These are phyloP conservation scores for Kodamaea fukazawae DNA, from an alignment of 805 yeast species.

Conservation along the genomic window DNA sequence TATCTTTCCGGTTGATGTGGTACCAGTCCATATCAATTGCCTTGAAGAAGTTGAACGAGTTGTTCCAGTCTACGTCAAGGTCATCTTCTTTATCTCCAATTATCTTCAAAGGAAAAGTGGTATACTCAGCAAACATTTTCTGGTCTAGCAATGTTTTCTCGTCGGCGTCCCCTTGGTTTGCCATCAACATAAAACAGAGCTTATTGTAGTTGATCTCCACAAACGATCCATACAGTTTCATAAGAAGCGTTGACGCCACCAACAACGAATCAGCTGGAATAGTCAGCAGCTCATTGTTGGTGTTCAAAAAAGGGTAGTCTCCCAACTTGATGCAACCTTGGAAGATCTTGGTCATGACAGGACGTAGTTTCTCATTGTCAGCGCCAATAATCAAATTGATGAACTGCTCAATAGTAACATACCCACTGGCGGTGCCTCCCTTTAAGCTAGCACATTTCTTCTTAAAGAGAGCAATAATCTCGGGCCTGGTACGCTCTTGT, in stretches of 20 bases:
- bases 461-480: slow-evolving; percentile 20
- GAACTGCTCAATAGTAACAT: slow-evolving; percentile 16
- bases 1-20: slow-evolving; percentile 36
- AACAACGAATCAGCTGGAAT: slow-evolving; percentile 5
- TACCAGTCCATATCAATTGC: slow-evolving; percentile 37
- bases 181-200: slow-evolving; percentile 8
- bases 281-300: slow-evolving; percentile 7
- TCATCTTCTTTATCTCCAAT: slow-evolving; percentile 10
- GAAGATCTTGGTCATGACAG: slow-evolving; percentile 2
- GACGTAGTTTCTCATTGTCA: slow-evolving; percentile 4
- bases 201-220: slow-evolving; percentile 5
- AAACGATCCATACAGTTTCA: slow-evolving; percentile 1
- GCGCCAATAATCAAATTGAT: slow-evolving; percentile 17
- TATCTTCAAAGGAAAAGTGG: slow-evolving; percentile 20
- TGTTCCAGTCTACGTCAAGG: slow-evolving; percentile 28
- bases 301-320: slow-evolving; percentile 11
- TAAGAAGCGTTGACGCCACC: slow-evolving; percentile 3
- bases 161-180: slow-evolving; percentile 3
- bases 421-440: slow-evolving; percentile 17
- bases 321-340: slow-evolving; percentile 11
- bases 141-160: slow-evolving; percentile 5
- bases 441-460: slow-evolving; percentile 15
- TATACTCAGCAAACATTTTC: slow-evolving; percentile 5
- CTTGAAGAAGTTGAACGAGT: slow-evolving; percentile 43
- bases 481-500: slow-evolving; percentile 18